Evolutionary conservation across 345 rosid species (phyloP), one percentile per base, ranked within the genome.

Genomic region (Corchorus capsularis): DNA sequence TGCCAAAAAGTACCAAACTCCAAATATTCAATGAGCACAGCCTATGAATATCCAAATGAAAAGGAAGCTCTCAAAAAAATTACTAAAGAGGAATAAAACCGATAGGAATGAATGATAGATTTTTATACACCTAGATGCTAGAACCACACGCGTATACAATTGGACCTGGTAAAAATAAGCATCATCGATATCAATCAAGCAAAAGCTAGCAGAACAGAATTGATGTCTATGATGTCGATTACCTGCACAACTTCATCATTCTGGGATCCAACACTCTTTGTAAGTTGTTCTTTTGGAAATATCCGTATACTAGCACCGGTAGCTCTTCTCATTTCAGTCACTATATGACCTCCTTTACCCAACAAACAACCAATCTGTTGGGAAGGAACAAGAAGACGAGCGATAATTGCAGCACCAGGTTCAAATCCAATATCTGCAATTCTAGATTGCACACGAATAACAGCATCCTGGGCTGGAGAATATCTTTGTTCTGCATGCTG

Each of bases 171-270:
- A 65, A 65, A 65, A 22, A 11, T 12, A 45, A 45, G 10, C 8
- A 45, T 19, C 34, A 37, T 65, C 11, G 15, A 69, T 14, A 43
- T 22, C 45, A 69, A 69, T 47, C 60, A 69, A 49, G 13, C 34
- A 17, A 52, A 17, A 10, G 60, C 35, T 12, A 59, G 61, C n/a
- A 66, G 70, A 79, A 57, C 53, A n/a, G 11, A 69, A 50, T 50
- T 32, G 16, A 68, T 50, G 27, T 52, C 45, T 32, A 50, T 8
- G 72, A 69, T 54, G 6, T 69, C 60, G 50, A 50, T 86, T 77
- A 92, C 97, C 93, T 92, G 94, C 69, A 92, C 92, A 74, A 90
- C 84, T 85, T 90, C 93, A 57, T 90, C 94, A 83, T 86, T 85
- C 17, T 83, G 84, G 49, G 82, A 63, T 11, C 86, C 93, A 32